Conservation (phyloP, 2,329 filamentous ascomycete genomes). For the Phialocephala sp. region DNA sequence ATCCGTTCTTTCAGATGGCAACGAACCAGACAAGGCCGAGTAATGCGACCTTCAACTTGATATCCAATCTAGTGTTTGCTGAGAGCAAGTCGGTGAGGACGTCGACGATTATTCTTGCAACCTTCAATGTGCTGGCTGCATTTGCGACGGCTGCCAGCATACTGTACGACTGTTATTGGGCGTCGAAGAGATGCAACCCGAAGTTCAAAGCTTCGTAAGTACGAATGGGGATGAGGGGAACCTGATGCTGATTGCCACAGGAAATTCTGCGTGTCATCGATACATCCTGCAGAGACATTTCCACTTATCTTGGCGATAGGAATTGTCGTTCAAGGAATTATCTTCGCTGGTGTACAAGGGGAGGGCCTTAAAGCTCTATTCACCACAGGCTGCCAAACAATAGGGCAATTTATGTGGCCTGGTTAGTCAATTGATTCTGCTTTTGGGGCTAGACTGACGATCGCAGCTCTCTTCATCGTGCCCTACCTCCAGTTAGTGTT, state of each 20-base stretch:
- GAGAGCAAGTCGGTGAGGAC: conserved; percentile 61
- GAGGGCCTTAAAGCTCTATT: conserved; percentile 58
- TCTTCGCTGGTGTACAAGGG: conserved; percentile 62
- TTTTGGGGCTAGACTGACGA: conserved; percentile 29
- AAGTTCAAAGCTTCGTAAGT: conserved; percentile 49
- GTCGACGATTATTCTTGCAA: conserved; percentile 64
- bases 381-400: conserved; percentile 56
- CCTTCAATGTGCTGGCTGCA: conserved; percentile 65
- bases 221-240: conserved; percentile 46
- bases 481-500: conserved; percentile 71
- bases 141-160: conserved; percentile 62
- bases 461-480: conserved; percentile 67
- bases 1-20: conserved; percentile 16
- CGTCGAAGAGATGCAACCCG: conserved; percentile 42
- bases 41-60: conserved; percentile 33
- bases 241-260: conserved; percentile 33
- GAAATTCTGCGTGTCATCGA: conserved; percentile 42
- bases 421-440: conserved; percentile 49
- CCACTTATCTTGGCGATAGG: conserved; percentile 63
- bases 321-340: conserved; percentile 62
- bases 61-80: conserved; percentile 42
- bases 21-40: conserved; percentile 21
- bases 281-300: conserved; percentile 48
- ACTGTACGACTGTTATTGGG: conserved; percentile 54
- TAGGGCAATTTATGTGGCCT: conserved; percentile 65